These are phyloP conservation scores for Suhomyces yuchorum DNA, from an alignment of 1,139 yeast genomes.

Conservation along the genomic window DNA sequence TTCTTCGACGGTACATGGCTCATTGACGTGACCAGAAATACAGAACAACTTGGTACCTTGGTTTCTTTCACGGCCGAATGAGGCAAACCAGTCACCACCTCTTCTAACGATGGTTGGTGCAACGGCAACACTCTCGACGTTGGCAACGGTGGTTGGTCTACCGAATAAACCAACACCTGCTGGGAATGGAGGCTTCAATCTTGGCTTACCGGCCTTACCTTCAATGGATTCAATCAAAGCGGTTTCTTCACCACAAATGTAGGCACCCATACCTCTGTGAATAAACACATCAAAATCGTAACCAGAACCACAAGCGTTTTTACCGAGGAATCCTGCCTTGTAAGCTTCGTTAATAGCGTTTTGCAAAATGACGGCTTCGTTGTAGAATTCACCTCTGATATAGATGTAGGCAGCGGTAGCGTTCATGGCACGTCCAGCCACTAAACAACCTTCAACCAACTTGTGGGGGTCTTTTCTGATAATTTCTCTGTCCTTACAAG, in stretches of 20 bases:
- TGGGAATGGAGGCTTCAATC: slow-evolving; percentile 92
- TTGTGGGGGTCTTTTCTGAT: slow-evolving; percentile 89
- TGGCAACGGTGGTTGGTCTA: slow-evolving; percentile 86
- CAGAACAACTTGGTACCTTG: slow-evolving; percentile 80
- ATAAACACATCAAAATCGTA: slow-evolving; percentile 78
- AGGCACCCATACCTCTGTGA: slow-evolving; percentile 92
- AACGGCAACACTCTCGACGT: slow-evolving; percentile 86
- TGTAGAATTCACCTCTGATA: slow-evolving; percentile 85
- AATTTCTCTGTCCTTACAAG: slow-evolving; percentile 88
- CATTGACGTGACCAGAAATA: slow-evolving; percentile 86
- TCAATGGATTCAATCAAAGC: slow-evolving; percentile 83
- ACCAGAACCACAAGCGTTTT: slow-evolving; percentile 84
- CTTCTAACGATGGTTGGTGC: slow-evolving; percentile 87
- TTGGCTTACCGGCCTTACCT: slow-evolving; percentile 91
- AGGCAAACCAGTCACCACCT: slow-evolving; percentile 84
- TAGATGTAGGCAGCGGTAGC: slow-evolving; percentile 91
- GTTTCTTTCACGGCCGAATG: slow-evolving; percentile 83
- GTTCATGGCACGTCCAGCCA: slow-evolving; percentile 89
- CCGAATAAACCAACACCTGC: slow-evolving; percentile 92
- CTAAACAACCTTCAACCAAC: slow-evolving; percentile 82
- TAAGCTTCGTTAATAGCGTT: slow-evolving; percentile 85
- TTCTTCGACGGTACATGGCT: slow-evolving; percentile 90
- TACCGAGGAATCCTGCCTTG: slow-evolving; percentile 75
- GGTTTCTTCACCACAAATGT: slow-evolving; percentile 89
- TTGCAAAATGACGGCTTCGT: slow-evolving; percentile 72